phyloP scores from a whole-genome alignment of 805 yeast genomes.

The Grigorovia humatica region DNA sequence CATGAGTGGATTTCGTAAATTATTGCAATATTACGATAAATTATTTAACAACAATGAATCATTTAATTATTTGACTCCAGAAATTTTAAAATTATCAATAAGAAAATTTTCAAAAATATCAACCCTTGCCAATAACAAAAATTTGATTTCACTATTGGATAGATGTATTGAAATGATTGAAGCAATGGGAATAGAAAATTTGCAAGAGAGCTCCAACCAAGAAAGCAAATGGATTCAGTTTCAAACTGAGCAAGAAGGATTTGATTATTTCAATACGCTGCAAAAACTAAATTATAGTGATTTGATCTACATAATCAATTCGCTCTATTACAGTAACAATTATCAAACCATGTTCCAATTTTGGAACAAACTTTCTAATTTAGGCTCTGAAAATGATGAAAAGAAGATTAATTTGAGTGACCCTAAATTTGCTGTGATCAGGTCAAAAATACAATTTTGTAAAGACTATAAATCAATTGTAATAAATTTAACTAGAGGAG shows the following conservation, averaged over 20 bases:
- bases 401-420: background rate
- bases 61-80: conserved; percentile 29
- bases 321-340: conserved; percentile 14
- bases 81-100: conserved; percentile 29
- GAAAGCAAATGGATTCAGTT: conserved; percentile 6
- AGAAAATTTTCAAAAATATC: conserved; percentile 22
- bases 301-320: conserved; percentile 18
- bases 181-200: conserved; percentile 11
- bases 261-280: conserved; percentile 21
- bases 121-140: conserved; percentile 13
- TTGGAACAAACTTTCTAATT: conserved; percentile 20
- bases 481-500: background rate
- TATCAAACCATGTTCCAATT: conserved; percentile 10
- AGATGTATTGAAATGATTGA: conserved; percentile 21
- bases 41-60: conserved; percentile 12
- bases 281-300: conserved; percentile 22
- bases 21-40: conserved; percentile 22
- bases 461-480: conserved; percentile 3
- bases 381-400: conserved; percentile 3
- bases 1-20: conserved; percentile 29
- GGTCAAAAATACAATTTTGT: conserved; percentile 17
- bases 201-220: background rate
- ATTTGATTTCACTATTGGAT: conserved; percentile 27
- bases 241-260: conserved; percentile 23
- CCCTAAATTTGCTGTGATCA: conserved; percentile 9